A percentile compares a stretch with the other conserved stretches of the same genome.
Conservation (phyloP, 2,329 filamentous ascomycete species). For the Fusarium ambrosium region DNA sequence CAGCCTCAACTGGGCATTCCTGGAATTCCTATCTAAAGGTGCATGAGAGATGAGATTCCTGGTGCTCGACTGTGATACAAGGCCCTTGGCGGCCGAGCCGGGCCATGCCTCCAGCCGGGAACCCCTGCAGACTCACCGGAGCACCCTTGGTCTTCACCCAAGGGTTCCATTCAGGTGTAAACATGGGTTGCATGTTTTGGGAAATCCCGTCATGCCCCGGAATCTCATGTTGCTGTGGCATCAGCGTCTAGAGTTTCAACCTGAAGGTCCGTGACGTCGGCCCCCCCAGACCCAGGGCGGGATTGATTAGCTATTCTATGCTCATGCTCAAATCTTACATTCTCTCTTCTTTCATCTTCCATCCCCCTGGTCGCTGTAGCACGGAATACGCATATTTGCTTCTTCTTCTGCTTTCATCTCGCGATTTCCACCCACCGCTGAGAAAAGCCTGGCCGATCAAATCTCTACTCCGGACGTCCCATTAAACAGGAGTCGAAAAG, state of each 20-base stretch:
- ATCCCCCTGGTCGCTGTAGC: neutral
- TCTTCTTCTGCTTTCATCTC: slow-evolving; percentile 3
- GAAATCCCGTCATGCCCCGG: slow-evolving; percentile 10
- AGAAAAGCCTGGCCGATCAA: neutral
- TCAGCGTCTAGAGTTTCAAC: slow-evolving; percentile 15
- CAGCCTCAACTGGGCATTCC: slow-evolving; percentile 2
- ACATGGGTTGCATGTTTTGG: slow-evolving; percentile 28
- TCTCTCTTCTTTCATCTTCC: neutral
- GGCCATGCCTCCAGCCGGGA: neutral
- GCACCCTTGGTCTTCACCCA: neutral
- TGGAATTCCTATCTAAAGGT: neutral
- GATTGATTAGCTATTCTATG: neutral
- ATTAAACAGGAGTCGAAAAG: neutral
- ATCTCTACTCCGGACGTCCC: neutral
- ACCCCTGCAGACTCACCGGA: neutral
- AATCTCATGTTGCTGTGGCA: slow-evolving; percentile 29
- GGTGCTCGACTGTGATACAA: neutral
- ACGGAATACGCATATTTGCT: neutral
- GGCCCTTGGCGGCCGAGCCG: neutral
- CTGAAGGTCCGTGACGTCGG: slow-evolving; percentile 16
- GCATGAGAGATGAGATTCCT: slow-evolving; percentile 1
- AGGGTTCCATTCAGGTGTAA: slow-evolving; percentile 1
- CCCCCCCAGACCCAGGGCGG: neutral
- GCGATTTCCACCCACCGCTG: neutral
- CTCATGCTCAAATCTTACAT: neutral